A percentile compares a stretch with the other conserved stretches of the same genome.
phyloP scores from a whole-genome alignment of 2,329 filamentous ascomycete species.

The Stagonosporopsis chrysanthemi region DNA sequence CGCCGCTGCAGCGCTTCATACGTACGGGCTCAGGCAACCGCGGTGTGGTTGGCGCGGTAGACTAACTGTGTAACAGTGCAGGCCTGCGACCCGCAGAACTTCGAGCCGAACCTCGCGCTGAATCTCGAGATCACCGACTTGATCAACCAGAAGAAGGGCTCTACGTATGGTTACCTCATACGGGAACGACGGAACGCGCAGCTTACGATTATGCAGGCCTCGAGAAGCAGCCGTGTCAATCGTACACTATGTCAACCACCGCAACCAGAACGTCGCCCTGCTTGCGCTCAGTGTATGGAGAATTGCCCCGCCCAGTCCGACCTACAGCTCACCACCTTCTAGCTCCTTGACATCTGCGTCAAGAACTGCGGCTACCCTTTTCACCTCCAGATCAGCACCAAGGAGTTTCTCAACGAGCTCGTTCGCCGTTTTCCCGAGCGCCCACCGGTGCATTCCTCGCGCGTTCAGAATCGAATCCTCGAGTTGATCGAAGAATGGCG shows the following conservation, averaged over 20 bases:
- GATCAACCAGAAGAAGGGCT: slow-evolving; percentile 97
- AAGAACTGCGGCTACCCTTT: slow-evolving; percentile 99
- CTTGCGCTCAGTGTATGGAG: slow-evolving; percentile 75
- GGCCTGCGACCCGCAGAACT: slow-evolving; percentile 96
- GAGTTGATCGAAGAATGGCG: slow-evolving; percentile 99
- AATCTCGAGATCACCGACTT: slow-evolving; percentile 96
- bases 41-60: slow-evolving; percentile 7
- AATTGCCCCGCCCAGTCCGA: slow-evolving; percentile 19
- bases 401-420: slow-evolving; percentile 98
- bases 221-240: slow-evolving; percentile 94
- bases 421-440: slow-evolving; percentile 95
- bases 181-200: background rate
- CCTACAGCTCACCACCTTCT: slow-evolving; percentile 34
- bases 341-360: slow-evolving; percentile 96
- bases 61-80: slow-evolving; percentile 64
- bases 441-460: slow-evolving; percentile 82
- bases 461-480: slow-evolving; percentile 90
- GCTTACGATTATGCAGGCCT: slow-evolving; percentile 60
- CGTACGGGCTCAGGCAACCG: slow-evolving; percentile 56
- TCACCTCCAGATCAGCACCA: slow-evolving; percentile 97
- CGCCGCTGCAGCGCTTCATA: slow-evolving; percentile 93
- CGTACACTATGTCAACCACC: slow-evolving; percentile 93
- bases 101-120: slow-evolving; percentile 94
- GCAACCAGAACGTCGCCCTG: slow-evolving; percentile 93
- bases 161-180: slow-evolving; percentile 63